phyloP scores from a whole-genome alignment of 371 early-diverging fungal genomes.

The Sporodiniella umbellata region DNA sequence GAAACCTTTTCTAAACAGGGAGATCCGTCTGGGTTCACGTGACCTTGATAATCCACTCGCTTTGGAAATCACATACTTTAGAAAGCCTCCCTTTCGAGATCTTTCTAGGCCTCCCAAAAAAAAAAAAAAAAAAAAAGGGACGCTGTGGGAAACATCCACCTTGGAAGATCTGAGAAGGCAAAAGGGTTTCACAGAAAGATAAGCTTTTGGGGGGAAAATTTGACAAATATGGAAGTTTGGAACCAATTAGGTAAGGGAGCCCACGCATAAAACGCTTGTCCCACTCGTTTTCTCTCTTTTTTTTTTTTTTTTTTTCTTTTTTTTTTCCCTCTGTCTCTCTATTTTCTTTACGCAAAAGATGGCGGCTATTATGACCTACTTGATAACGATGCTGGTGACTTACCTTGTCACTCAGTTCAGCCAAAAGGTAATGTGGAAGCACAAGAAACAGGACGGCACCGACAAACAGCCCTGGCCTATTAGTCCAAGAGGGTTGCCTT shows the following conservation, averaged over 20 bases:
- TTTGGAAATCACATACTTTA: too few relatives aligned
- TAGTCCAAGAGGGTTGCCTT: conserved; percentile 23
- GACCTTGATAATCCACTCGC: too few relatives aligned
- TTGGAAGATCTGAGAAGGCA: not conserved
- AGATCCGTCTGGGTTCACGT: too few relatives aligned
- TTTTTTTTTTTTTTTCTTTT: not conserved
- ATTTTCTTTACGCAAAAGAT: too few relatives aligned
- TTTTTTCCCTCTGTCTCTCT: too few relatives aligned
- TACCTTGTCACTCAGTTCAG: conserved; percentile 8
- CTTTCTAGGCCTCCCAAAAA: too few relatives aligned
- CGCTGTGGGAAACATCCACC: too few relatives aligned
- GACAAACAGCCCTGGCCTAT: conserved; percentile 35
- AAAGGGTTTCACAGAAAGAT: not conserved
- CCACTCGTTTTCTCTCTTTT: not conserved
- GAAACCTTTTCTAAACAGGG: too few relatives aligned
- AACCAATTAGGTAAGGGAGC: not conserved
- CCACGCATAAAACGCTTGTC: not conserved
- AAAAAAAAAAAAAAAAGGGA: too few relatives aligned
- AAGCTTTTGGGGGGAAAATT: not conserved
- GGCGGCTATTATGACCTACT: conserved; percentile 6
- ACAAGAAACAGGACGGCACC: conserved; percentile 35
- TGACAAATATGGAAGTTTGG: conserved; percentile 1
- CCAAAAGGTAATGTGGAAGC: conserved; percentile 22
- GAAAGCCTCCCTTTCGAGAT: too few relatives aligned
- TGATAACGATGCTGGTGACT: conserved; percentile 7